Conservation (phyloP, 1,139 yeast species). For the Meyerozyma carpophila region DNA sequence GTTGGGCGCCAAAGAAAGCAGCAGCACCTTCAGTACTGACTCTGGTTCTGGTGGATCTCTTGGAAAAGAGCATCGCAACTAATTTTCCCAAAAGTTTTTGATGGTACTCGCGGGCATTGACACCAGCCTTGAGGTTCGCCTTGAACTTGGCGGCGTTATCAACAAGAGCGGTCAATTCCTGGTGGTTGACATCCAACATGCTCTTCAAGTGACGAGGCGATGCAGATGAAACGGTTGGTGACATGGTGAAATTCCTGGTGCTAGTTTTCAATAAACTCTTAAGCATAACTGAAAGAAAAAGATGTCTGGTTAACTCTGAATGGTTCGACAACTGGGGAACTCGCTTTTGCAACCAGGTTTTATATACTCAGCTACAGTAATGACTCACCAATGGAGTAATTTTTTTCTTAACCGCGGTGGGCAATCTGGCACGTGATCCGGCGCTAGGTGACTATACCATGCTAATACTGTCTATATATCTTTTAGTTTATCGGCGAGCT, state of each 20-base stretch:
- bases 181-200: conserved; percentile 66
- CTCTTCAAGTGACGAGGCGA: conserved; percentile 69
- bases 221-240: conserved; percentile 10
- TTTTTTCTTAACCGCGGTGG: conserved; percentile 17
- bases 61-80: conserved; percentile 77
- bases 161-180: conserved; percentile 66
- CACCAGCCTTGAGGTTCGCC: conserved; percentile 47
- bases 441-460: not conserved
- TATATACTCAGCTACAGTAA: not conserved
- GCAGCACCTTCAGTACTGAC: conserved; percentile 94
- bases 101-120: conserved; percentile 42
- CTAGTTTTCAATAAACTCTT: not conserved
- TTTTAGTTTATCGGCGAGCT: not conserved
- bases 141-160: conserved; percentile 63
- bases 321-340: too few species aligned
- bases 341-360: not conserved
- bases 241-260: conserved; percentile 1
- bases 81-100: conserved; percentile 70
- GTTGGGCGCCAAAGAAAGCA: conserved; percentile 88
- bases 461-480: not conserved
- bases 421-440: conserved; percentile 2
- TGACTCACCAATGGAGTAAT: conserved; percentile 20
- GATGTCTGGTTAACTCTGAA: too few species aligned
- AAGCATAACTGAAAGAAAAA: not conserved
- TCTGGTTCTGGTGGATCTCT: conserved; percentile 93